A percentile compares a stretch with the other conserved stretches of the same genome.
phyloP scores from a whole-genome alignment of 768 basidiomycete species.

The Lentinula boryana region DNA sequence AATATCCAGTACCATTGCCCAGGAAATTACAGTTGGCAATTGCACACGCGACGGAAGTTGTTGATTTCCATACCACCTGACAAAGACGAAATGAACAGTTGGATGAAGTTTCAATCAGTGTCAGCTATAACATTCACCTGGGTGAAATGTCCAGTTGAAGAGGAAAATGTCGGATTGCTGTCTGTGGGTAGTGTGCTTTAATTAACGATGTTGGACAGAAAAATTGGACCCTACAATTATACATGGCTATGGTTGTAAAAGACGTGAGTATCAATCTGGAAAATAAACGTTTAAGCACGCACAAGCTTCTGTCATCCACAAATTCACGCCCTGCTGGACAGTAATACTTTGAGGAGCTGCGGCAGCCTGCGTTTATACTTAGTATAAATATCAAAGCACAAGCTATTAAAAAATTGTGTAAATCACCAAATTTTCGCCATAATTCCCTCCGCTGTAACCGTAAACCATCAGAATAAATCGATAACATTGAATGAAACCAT shows the following conservation, averaged over 20 bases:
- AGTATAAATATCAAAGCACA: background rate
- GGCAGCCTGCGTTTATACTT: conserved; percentile 11
- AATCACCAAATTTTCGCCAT: conserved; percentile 23
- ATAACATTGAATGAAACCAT: background rate
- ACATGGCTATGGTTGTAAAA: too few relatives aligned
- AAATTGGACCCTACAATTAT: background rate
- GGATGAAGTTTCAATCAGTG: background rate
- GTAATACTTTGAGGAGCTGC: conserved; percentile 10
- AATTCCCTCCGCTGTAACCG: conserved; percentile 10
- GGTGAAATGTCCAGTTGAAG: conserved; percentile 24
- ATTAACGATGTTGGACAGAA: too few relatives aligned
- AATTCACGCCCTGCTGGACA: conserved; percentile 14
- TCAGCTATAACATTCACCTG: conserved; percentile 19
- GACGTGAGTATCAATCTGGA: too few relatives aligned
- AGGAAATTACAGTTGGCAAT: conserved; percentile 25
- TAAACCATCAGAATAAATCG: too few relatives aligned
- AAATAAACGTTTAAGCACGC: background rate
- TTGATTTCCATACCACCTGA: conserved; percentile 51
- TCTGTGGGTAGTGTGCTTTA: conserved; percentile 8
- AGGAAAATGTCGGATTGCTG: conserved; percentile 20
- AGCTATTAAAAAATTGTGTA: too few relatives aligned
- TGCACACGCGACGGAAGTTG: conserved; percentile 43
- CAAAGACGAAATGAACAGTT: background rate
- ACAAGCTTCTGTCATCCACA: conserved; percentile 25
- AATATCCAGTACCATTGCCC: conserved; percentile 17